These are phyloP conservation scores for Geoglossum glabrum DNA, from an alignment of 495 filamentous ascomycete genomes.

Conservation along the genomic window DNA sequence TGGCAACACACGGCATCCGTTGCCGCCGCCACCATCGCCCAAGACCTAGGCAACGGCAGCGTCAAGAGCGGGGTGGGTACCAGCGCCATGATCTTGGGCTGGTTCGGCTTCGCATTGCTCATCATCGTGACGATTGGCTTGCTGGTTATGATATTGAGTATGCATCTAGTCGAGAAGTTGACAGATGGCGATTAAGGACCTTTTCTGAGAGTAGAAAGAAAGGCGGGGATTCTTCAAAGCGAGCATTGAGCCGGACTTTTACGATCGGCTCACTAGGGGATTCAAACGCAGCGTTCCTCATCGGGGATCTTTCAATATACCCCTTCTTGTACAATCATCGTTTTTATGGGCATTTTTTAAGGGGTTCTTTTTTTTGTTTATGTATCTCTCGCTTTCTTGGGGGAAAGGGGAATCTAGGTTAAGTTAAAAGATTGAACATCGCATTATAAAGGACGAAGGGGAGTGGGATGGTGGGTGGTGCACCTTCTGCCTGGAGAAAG, in stretches of 20 bases:
- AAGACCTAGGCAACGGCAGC: conserved; percentile 11
- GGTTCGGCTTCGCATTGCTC: conserved; percentile 10
- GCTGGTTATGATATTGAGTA: conserved; percentile 11
- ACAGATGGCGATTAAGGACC: conserved; percentile 7
- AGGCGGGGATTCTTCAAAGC: neutral
- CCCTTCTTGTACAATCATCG: neutral
- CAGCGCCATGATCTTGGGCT: conserved; percentile 10
- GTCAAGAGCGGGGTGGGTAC: conserved; percentile 12
- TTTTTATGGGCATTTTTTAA: too few species aligned
- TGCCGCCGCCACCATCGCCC: conserved; percentile 10
- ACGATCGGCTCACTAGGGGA: neutral
- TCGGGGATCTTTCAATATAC: neutral
- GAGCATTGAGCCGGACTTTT: neutral
- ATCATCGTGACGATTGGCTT: conserved; percentile 8
- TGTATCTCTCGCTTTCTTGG: neutral
- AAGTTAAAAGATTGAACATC: neutral
- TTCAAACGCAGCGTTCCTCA: neutral
- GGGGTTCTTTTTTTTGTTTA: neutral
- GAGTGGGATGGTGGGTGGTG: neutral
- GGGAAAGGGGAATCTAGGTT: neutral
- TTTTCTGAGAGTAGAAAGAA: neutral
- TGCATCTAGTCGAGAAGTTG: conserved; percentile 4
- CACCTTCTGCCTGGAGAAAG: too few species aligned
- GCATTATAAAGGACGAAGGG: neutral
- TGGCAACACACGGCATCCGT: conserved; percentile 32